A percentile compares a stretch with the other conserved stretches of the same genome.
Conservation (phyloP, 2,329 filamentous ascomycete genomes). For the Aureobasidium leucospermi region DNA sequence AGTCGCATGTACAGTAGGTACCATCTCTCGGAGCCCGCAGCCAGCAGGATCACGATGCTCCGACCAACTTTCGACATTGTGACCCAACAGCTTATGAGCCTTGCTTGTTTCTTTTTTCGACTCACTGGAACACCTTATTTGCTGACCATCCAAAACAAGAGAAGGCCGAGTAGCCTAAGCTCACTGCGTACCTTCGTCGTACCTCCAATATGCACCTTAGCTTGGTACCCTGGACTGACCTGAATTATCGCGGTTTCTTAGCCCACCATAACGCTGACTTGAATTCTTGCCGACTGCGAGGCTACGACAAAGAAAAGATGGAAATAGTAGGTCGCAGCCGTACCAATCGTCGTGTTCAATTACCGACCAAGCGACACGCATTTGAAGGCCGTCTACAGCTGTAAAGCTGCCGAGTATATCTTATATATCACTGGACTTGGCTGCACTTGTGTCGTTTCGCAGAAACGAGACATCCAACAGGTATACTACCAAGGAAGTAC, state of each 20-base stretch:
- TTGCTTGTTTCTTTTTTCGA: neutral
- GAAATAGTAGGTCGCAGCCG: neutral
- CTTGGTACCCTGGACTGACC: neutral
- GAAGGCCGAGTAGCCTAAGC: neutral
- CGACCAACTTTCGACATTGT: neutral
- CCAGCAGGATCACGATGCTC: neutral
- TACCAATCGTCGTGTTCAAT: neutral
- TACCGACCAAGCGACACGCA: neutral
- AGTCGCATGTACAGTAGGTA: neutral
- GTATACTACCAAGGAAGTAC: neutral
- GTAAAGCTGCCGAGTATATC: neutral
- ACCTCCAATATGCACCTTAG: neutral
- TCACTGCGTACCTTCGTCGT: neutral
- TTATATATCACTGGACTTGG: neutral
- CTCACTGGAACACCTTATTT: neutral
- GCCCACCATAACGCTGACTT: neutral
- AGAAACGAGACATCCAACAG: neutral
- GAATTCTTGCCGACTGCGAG: neutral
- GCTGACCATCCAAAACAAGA: neutral
- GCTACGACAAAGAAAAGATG: neutral
- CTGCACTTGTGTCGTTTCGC: neutral
- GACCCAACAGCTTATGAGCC: neutral
- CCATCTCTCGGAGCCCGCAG: neutral
- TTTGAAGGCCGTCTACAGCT: neutral
- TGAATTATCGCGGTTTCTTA: neutral